Evolutionary conservation across 176 grass and related monocot species (phyloP).

Genomic region (Cymbopogon citratus): DNA sequence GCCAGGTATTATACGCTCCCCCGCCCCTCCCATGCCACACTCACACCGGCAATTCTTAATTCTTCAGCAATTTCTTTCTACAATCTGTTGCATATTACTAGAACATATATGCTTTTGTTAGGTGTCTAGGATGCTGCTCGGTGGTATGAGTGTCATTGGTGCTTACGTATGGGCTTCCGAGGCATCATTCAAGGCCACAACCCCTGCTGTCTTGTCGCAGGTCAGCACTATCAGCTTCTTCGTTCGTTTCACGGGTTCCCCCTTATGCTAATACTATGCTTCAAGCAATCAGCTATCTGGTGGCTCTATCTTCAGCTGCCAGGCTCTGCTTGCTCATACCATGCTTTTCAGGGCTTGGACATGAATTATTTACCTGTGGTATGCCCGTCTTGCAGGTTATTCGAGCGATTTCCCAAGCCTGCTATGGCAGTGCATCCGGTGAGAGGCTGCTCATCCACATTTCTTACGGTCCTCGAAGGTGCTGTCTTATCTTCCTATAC

Average conservation of each 20-base stretch:
- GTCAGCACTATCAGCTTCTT: background rate
- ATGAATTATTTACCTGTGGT: background rate
- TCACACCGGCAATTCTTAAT: background rate
- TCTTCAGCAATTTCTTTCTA: background rate
- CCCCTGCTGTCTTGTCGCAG: conserved; percentile 60
- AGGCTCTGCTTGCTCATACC: background rate
- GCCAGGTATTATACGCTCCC: conserved; percentile 34
- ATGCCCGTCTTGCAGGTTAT: conserved; percentile 46
- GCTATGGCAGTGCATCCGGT: conserved; percentile 41
- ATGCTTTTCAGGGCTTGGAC: background rate
- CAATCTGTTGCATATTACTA: background rate
- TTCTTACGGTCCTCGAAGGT: conserved; percentile 93
- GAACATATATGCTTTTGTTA: background rate
- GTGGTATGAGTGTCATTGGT: conserved; percentile 74
- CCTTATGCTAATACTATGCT: background rate
- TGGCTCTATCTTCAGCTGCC: background rate
- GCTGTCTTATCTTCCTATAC: conserved; percentile 1
- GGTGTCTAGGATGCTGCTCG: conserved; percentile 90
- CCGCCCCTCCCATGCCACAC: background rate
- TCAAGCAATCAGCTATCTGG: background rate
- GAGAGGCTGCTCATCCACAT: conserved; percentile 82
- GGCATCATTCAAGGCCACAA: conserved; percentile 70
- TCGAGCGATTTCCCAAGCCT: conserved; percentile 59
- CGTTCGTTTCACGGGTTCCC: background rate
- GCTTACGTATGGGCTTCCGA: conserved; percentile 86